A percentile compares a stretch with the other conserved stretches of the same genome.
phyloP scores from a whole-genome alignment of 1,139 yeast species.

The Arxiozyma slooffiae region DNA sequence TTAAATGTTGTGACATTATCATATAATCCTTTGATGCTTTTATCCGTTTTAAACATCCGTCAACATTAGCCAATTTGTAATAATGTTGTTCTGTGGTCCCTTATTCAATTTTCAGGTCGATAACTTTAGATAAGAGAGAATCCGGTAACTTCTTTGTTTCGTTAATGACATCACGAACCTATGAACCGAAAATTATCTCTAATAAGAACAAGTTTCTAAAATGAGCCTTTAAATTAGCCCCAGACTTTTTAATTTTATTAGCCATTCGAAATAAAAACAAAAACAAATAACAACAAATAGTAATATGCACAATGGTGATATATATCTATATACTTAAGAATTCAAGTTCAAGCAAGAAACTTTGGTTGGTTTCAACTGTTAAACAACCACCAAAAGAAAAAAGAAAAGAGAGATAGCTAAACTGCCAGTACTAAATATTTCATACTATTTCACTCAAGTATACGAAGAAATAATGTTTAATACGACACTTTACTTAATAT shows the following conservation, averaged over 20 bases:
- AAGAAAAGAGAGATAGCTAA: neutral
- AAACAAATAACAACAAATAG: neutral
- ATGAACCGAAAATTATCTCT: conserved; percentile 18
- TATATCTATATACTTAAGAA: no score
- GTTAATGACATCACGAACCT: neutral
- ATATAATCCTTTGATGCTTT: conserved; percentile 54
- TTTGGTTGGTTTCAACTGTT: neutral
- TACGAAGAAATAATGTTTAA: no score
- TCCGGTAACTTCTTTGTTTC: neutral
- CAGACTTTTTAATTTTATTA: neutral
- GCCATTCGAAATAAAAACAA: neutral
- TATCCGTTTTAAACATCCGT: conserved; percentile 51
- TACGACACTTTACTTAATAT: no score
- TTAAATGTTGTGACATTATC: conserved; percentile 60
- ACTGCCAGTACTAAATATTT: neutral
- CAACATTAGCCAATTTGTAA: conserved; percentile 55
- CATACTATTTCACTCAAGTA: neutral
- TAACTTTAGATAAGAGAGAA: conserved; percentile 35
- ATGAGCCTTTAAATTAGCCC: neutral
- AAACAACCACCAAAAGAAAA: no score
- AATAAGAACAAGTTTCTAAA: conserved; percentile 7
- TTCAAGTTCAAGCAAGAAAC: neutral
- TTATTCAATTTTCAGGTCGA: conserved; percentile 61
- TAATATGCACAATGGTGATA: neutral
- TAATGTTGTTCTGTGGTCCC: conserved; percentile 79